Percentiles rank a stretch among this genome's conserved stretches.
phyloP scores from a whole-genome alignment of 352 stramenopile genomes.

The Peronospora destructor region DNA sequence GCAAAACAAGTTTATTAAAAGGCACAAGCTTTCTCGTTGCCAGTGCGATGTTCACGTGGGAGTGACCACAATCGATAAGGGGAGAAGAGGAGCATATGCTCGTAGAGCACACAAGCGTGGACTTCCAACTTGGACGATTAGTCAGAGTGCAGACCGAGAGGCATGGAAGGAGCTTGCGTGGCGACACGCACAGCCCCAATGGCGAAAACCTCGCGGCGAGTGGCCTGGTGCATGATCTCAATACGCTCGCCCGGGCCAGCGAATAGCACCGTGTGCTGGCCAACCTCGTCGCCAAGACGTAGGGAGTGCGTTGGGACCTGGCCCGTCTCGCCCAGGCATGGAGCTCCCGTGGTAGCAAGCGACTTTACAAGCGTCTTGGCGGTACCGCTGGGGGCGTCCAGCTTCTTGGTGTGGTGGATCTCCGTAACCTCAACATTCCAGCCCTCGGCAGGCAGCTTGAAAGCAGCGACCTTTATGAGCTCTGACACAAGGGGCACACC shows the following conservation, averaged over 20 bases:
- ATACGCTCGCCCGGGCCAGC: slow-evolving; percentile 71
- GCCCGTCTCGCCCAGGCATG: slow-evolving; percentile 41
- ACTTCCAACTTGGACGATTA: slow-evolving; percentile 21
- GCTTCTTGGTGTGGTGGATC: slow-evolving; percentile 85
- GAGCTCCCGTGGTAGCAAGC: slow-evolving; percentile 46
- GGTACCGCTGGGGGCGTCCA: slow-evolving; percentile 73
- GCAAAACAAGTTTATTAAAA: slow-evolving; percentile 24
- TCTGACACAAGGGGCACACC: slow-evolving; percentile 73
- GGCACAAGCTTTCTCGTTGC: slow-evolving; percentile 12
- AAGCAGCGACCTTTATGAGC: slow-evolving; percentile 62
- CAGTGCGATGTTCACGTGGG: slow-evolving; percentile 1
- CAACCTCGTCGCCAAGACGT: slow-evolving; percentile 74
- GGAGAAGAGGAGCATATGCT: slow-evolving; percentile 16
- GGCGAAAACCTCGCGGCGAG: slow-evolving; percentile 73
- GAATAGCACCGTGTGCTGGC: slow-evolving; percentile 79
- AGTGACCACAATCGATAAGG: slow-evolving; percentile 9
- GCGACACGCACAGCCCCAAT: slow-evolving; percentile 64
- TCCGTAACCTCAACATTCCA: slow-evolving; percentile 82
- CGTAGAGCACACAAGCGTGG: slow-evolving; percentile 13
- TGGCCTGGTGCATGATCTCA: slow-evolving; percentile 80
- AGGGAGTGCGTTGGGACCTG: slow-evolving; percentile 57
- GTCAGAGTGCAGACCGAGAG: slow-evolving; percentile 59
- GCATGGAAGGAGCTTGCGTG: slow-evolving; percentile 41
- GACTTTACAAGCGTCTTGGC: slow-evolving; percentile 75
- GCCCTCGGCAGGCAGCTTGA: slow-evolving; percentile 59